Conservation (phyloP, 2,329 filamentous ascomycete species). For the Aureobasidium lini region DNA sequence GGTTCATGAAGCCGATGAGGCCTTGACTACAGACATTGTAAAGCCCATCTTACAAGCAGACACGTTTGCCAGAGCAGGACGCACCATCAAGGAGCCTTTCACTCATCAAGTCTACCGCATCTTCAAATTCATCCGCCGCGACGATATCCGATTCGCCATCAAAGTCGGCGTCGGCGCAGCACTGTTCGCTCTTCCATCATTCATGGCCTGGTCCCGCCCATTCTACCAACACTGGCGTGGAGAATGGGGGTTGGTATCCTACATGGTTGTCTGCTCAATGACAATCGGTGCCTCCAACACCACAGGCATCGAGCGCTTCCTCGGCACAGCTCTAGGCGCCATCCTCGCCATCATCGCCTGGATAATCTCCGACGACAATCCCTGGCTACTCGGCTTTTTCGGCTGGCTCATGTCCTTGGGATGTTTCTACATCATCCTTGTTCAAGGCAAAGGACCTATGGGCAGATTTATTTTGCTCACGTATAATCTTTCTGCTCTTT, state of each 20-base stretch:
- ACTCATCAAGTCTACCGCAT: conserved; percentile 43
- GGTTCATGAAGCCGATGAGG: conserved; percentile 21
- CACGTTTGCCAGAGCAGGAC: conserved; percentile 21
- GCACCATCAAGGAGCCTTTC: conserved; percentile 12
- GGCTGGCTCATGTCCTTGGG: conserved; percentile 74
- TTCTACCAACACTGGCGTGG: conserved; percentile 83
- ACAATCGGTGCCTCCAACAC: conserved; percentile 95
- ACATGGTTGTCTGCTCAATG: conserved; percentile 98
- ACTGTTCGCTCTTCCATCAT: conserved; percentile 82
- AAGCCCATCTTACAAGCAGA: conserved; percentile 25
- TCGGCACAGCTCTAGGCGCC: conserved; percentile 79
- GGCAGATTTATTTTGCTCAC: conserved; percentile 90
- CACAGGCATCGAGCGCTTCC: conserved; percentile 76
- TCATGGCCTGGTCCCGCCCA: conserved; percentile 68
- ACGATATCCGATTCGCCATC: conserved; percentile 71
- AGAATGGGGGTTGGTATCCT: conserved; percentile 93
- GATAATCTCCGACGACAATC: conserved; percentile 67
- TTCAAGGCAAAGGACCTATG: conserved; percentile 75
- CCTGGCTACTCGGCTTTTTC: conserved; percentile 66
- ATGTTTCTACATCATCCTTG: conserved; percentile 86
- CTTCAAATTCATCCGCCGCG: conserved; percentile 51
- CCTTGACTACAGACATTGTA: conserved; percentile 22
- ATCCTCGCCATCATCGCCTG: conserved; percentile 68
- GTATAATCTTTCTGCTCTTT: conserved; percentile 91
- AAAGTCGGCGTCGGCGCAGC: conserved; percentile 90